A percentile compares a stretch with the other conserved stretches of the same genome.
phyloP scores from a whole-genome alignment of 352 stramenopile species.

The Phytophthora fragariaefolia region DNA sequence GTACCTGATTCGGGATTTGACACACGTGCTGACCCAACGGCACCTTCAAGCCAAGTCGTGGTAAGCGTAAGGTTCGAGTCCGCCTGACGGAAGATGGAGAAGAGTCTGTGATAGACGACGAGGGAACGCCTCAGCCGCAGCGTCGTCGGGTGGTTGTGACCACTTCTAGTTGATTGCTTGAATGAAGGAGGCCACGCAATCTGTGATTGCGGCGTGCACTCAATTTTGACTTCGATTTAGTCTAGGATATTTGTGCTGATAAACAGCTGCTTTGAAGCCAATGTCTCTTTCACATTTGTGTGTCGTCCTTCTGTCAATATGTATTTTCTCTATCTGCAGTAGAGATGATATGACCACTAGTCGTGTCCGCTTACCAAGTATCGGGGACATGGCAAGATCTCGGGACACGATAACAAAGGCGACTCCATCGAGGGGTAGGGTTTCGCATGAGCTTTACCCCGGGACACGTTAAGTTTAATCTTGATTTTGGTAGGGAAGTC shows the following conservation, averaged over 20 bases:
- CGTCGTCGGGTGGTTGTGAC: no score
- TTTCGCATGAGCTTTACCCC: background rate
- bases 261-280: background rate
- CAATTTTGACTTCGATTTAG: background rate
- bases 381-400: no score
- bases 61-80: background rate
- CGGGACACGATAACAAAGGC: background rate
- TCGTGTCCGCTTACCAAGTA: background rate
- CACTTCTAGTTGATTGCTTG: background rate
- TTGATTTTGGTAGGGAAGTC: background rate
- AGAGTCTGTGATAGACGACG: background rate
- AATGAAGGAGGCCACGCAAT: background rate
- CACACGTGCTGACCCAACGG: background rate
- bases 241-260: background rate
- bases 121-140: no score
- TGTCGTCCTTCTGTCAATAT: background rate
- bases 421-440: background rate
- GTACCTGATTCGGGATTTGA: background rate
- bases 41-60: background rate
- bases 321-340: background rate
- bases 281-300: background rate
- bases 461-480: background rate
- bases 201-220: background rate
- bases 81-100: background rate
- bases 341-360: background rate